Evolutionary conservation across 176 grass and related monocot genomes (phyloP), one percentile per base, ranked within the genome.

Genomic region (Olyra latifolia): DNA sequence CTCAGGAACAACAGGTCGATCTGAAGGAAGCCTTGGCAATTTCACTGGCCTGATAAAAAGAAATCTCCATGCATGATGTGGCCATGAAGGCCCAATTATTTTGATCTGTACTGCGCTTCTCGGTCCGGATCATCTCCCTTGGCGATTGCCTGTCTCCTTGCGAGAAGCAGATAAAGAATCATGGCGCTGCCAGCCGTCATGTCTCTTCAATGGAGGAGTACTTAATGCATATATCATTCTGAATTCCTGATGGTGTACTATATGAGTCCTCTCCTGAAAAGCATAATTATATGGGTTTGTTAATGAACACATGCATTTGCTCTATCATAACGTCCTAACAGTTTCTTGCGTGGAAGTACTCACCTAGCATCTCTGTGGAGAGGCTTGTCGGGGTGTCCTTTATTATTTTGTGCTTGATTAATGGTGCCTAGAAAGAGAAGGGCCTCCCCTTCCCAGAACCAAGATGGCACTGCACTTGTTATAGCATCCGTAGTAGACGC

Each of bases 261-360:
- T 17, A 12, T 42, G 60, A 55, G 35, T 56, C 62, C 25, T 47
- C 25, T 47, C 14, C 30, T 56, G 35, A 29, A 13, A 68, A 68
- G 15, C 48, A 44, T n/a, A 5, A 44, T 57, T 29, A 69, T 41
- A 35, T 42, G 49, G 49, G 2, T 14, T 5, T 56, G 20, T 32
- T 8, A 47, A 40, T 66, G 62, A 23, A 43, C 10, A 16, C 80
- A n/a, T 22, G 45, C 23, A 30, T 45, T 77, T 48, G 63, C 63
- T 13, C 65, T 85, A 32, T 72, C 57, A 79, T 72, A 85, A 63
- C 47, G 27, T 46, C 66, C 7, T 80, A 79, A 79, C 81, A 75
- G 81, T 75, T 60, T 52, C 19, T 42, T 75, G 68, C 75, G 23
- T 84, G 81, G 68, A 84, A 79, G 60, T 43, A 74, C 59, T 63